Evolutionary conservation across 352 stramenopile species (phyloP).

Genomic region (Globisporangium paroecandrum): DNA sequence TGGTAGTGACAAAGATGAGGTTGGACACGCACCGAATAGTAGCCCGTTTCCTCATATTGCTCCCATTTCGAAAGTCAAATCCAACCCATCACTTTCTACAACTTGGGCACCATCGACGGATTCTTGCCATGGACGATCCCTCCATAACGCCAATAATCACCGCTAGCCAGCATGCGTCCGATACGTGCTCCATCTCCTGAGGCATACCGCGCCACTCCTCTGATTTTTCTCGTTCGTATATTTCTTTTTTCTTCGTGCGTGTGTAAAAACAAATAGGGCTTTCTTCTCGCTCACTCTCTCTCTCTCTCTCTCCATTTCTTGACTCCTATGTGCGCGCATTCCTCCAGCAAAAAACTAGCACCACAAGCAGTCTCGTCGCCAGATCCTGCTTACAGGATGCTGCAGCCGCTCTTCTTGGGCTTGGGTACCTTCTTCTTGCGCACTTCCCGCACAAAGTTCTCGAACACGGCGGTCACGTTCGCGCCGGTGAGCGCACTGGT

Average conservation of each 20-base stretch:
- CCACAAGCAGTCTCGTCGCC: background rate
- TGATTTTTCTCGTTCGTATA: background rate
- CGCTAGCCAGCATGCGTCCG: too few relatives aligned
- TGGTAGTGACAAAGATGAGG: too few relatives aligned
- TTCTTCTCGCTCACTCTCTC: background rate
- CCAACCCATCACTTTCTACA: too few relatives aligned
- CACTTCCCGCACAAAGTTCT: constrained; percentile 84
- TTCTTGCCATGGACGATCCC: too few relatives aligned
- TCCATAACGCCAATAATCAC: too few relatives aligned
- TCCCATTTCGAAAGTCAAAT: too few relatives aligned
- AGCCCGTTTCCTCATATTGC: too few relatives aligned
- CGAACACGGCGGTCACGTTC: constrained; percentile 85
- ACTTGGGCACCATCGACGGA: too few relatives aligned
- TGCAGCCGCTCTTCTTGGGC: constrained; percentile 68
- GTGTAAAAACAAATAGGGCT: background rate
- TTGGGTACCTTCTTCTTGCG: constrained; percentile 78
- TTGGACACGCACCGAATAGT: too few relatives aligned
- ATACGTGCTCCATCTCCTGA: too few relatives aligned
- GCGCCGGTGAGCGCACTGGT: constrained; percentile 81
- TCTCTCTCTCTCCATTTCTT: background rate
- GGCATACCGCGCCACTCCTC: background rate
- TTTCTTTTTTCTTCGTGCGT: background rate
- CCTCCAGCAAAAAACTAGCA: background rate
- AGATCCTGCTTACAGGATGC: constrained; percentile 42
- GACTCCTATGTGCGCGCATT: background rate